Evolutionary conservation across 495 filamentous ascomycete genomes (phyloP).

Genomic region (Astrocystis sublimbata): DNA sequence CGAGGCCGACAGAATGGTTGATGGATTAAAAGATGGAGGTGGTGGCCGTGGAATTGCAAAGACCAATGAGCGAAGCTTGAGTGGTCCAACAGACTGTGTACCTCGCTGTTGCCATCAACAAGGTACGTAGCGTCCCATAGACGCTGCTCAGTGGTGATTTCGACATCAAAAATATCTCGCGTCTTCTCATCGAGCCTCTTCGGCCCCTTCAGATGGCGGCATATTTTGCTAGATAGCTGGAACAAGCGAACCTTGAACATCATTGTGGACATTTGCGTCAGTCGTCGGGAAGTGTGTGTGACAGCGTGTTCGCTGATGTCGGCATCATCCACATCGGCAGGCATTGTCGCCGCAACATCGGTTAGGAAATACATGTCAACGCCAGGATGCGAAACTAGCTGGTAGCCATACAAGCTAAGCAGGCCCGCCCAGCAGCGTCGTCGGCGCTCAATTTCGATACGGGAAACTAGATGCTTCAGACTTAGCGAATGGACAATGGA

Average conservation of each 20-base stretch:
- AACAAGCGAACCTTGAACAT: constrained; percentile 47
- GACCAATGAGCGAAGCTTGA: constrained; percentile 48
- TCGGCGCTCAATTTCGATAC: constrained; percentile 50
- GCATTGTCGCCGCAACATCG: constrained; percentile 38
- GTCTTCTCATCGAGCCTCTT: constrained; percentile 29
- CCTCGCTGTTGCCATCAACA: constrained; percentile 24
- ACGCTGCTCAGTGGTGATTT: constrained; percentile 41
- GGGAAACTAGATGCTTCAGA: constrained; percentile 22
- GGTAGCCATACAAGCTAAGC: constrained; percentile 47
- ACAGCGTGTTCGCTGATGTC: constrained; percentile 41
- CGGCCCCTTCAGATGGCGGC: constrained; percentile 42
- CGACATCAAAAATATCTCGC: constrained; percentile 41
- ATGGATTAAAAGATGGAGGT: constrained; percentile 49
- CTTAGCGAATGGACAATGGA: too few species aligned
- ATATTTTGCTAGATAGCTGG: constrained; percentile 44
- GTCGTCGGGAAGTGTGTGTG: constrained; percentile 31
- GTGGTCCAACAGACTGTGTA: constrained; percentile 35
- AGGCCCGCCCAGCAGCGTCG: constrained; percentile 50
- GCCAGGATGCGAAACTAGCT: constrained; percentile 39
- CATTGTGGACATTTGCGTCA: constrained; percentile 53
- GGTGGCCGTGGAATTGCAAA: constrained; percentile 51
- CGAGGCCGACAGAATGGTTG: constrained; percentile 46
- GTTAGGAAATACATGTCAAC: constrained; percentile 18
- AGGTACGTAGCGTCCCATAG: constrained; percentile 42
- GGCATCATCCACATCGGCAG: constrained; percentile 47